Conservation (phyloP, 176 grass and related monocot genomes). For the Cocos nucifera region DNA sequence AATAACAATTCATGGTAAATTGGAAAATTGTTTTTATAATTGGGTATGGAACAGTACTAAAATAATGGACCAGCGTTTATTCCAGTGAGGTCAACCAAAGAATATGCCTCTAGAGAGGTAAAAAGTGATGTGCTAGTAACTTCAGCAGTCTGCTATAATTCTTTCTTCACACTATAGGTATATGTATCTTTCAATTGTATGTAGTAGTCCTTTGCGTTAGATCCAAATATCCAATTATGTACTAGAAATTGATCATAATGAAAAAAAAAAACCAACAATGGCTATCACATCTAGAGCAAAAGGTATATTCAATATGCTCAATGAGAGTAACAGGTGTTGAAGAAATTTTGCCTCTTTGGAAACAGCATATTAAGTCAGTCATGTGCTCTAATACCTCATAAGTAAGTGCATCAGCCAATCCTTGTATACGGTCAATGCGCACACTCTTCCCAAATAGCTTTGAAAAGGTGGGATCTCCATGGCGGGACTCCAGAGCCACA, state of each 20-base stretch:
- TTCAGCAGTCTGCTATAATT: neutral
- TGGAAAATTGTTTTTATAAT: too few species aligned
- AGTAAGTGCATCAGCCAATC: constrained; percentile 87
- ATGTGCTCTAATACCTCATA: constrained; percentile 53
- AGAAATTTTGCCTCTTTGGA: too few species aligned
- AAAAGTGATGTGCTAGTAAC: neutral
- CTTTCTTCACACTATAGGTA: neutral
- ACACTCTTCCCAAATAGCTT: constrained; percentile 88
- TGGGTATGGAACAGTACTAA: too few species aligned
- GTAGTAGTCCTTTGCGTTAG: neutral
- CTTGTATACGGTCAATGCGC: constrained; percentile 81
- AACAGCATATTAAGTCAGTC: too few species aligned
- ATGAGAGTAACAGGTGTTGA: too few species aligned
- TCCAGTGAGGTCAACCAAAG: too few species aligned
- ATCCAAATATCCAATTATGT: constrained; percentile 1
- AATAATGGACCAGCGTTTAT: too few species aligned
- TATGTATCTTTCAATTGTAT: neutral
- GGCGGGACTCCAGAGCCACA: constrained; percentile 74
- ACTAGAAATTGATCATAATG: neutral
- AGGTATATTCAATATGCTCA: neutral
- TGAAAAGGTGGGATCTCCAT: constrained; percentile 89
- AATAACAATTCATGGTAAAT: too few species aligned
- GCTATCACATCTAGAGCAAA: neutral
- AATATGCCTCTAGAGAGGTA: neutral
- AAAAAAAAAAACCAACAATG: neutral